Conservation (phyloP, 1,284 basidiomycete genomes). For the Chiua sp. region DNA sequence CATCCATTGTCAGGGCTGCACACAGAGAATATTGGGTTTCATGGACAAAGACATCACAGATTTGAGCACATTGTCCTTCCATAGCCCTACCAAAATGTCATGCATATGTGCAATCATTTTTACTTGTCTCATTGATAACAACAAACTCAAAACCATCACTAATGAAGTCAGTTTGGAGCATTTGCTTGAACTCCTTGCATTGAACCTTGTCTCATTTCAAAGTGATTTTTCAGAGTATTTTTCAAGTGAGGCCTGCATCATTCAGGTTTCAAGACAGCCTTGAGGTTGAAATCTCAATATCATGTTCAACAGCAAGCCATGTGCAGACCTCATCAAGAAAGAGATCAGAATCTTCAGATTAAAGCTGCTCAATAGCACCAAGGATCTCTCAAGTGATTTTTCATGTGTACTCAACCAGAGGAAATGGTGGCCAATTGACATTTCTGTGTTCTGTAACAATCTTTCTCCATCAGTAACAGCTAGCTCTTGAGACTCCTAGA, state of each 20-base stretch:
- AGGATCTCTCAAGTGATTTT: too few species aligned
- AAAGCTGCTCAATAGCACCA: too few species aligned
- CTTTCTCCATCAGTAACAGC: not conserved
- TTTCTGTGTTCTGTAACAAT: not conserved
- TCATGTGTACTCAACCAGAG: not conserved
- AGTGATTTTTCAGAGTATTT: slow-evolving; percentile 17
- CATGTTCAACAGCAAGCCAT: too few species aligned
- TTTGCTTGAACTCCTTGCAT: slow-evolving; percentile 1
- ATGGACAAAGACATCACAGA: slow-evolving; percentile 23
- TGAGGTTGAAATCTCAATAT: too few species aligned
- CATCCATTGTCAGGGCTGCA: slow-evolving; percentile 2
- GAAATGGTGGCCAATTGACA: not conserved
- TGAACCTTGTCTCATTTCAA: slow-evolving; percentile 3
- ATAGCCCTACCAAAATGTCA: slow-evolving; percentile 17
- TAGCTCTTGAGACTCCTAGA: not conserved
- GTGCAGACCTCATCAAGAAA: too few species aligned
- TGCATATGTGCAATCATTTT: slow-evolving; percentile 26
- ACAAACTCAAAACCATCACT: slow-evolving; percentile 32
- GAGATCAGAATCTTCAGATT: too few species aligned
- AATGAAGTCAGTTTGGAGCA: slow-evolving; percentile 2
- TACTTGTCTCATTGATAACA: slow-evolving; percentile 29
- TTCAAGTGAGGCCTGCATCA: not conserved
- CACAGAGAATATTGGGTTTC: slow-evolving; percentile 22
- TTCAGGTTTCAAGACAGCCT: too few species aligned
- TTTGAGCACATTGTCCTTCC: slow-evolving; percentile 13